phyloP scores from a whole-genome alignment of 2,329 filamentous ascomycete species.

The Sporothrix luriei region DNA sequence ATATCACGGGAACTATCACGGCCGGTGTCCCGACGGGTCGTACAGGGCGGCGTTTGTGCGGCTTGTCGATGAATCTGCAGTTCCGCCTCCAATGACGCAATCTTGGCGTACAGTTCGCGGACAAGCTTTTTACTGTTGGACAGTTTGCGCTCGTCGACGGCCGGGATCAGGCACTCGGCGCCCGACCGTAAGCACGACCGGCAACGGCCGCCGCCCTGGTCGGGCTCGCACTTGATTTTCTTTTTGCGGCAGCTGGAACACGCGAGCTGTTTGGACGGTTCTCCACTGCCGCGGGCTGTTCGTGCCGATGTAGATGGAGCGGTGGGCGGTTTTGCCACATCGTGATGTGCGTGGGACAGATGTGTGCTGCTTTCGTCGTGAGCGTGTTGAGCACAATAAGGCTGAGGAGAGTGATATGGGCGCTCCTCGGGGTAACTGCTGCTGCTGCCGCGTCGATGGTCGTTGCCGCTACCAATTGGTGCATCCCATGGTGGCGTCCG shows the following conservation, averaged over 20 bases:
- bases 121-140: constrained; percentile 30
- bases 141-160: constrained; percentile 29
- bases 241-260: constrained; percentile 23
- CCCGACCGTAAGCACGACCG: constrained; percentile 8
- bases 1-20: no score
- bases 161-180: constrained; percentile 24
- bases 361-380: not conserved
- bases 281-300: constrained; percentile 12
- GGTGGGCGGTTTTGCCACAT: not conserved
- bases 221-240: constrained; percentile 29
- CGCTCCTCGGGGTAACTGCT: not conserved
- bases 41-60: not conserved
- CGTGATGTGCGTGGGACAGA: not conserved
- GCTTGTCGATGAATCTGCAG: constrained; percentile 10
- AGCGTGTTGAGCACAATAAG: not conserved
- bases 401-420: not conserved
- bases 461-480: not conserved
- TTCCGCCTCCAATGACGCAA: constrained; percentile 28
- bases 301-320: not conserved
- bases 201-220: constrained; percentile 3
- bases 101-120: constrained; percentile 27
- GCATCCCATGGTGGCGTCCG: not conserved
- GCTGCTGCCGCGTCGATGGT: not conserved
- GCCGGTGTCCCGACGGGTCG: no score
- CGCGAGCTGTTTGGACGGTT: constrained; percentile 30